Evolutionary conservation across 2,329 filamentous ascomycete species (phyloP).

Genomic region (Lasiodiplodia theobromae): DNA sequence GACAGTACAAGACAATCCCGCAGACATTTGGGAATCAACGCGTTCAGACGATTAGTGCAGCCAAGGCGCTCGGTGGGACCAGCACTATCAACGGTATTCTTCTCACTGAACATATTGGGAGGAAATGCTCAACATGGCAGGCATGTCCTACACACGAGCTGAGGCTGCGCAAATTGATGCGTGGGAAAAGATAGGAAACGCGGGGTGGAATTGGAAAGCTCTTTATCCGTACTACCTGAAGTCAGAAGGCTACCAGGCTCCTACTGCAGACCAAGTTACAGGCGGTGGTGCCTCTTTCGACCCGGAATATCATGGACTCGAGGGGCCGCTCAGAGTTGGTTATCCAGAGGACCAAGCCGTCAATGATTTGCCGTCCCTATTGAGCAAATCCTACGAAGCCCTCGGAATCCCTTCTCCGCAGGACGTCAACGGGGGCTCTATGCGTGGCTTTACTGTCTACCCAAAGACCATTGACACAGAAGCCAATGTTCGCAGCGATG

Average conservation of each 20-base stretch:
- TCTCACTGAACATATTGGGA: background rate
- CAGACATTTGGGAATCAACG: constrained; percentile 45
- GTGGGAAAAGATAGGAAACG: constrained; percentile 50
- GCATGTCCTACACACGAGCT: constrained; percentile 46
- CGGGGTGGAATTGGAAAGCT: constrained; percentile 46
- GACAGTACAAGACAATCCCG: constrained; percentile 48
- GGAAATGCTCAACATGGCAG: constrained; percentile 28
- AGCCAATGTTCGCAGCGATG: constrained; percentile 52
- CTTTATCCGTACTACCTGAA: constrained; percentile 47
- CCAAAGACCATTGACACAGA: constrained; percentile 51
- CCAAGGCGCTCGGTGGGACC: constrained; percentile 52
- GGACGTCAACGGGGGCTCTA: constrained; percentile 37
- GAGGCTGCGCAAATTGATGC: constrained; percentile 47
- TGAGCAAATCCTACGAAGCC: constrained; percentile 37
- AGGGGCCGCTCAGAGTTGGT: constrained; percentile 35
- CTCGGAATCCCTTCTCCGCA: constrained; percentile 37
- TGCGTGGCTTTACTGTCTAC: constrained; percentile 48
- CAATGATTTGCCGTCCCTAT: constrained; percentile 20
- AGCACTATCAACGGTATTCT: constrained; percentile 51
- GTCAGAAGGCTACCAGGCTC: constrained; percentile 44
- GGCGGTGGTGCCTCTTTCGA: constrained; percentile 40
- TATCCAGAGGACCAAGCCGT: constrained; percentile 29
- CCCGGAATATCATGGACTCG: constrained; percentile 34
- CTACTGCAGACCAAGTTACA: constrained; percentile 35
- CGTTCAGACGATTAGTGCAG: constrained; percentile 39